Evolutionary conservation across 495 filamentous ascomycete genomes (phyloP).

Genomic region (Penicillium paradoxum): DNA sequence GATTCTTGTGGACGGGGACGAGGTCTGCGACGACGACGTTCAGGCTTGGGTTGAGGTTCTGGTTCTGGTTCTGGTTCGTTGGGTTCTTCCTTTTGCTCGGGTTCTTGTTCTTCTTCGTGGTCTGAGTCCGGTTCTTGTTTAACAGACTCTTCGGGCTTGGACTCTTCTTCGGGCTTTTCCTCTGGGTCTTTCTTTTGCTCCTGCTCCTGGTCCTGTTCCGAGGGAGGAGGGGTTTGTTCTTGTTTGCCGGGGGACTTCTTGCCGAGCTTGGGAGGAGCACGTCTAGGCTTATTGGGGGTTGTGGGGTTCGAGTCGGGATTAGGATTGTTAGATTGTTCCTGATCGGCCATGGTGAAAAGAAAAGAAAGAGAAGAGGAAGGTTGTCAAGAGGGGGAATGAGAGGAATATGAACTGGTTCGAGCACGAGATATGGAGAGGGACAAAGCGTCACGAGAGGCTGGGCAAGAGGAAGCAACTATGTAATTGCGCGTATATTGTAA

Average conservation of each 20-base stretch:
- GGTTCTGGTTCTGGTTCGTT: slow-evolving; percentile 23
- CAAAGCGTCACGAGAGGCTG: slow-evolving; percentile 15
- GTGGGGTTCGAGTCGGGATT: slow-evolving; percentile 18
- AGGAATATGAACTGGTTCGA: slow-evolving; percentile 27
- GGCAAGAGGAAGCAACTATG: slow-evolving; percentile 7
- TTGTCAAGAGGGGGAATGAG: slow-evolving; percentile 5
- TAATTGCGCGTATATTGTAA: slow-evolving; percentile 14
- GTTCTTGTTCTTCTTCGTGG: slow-evolving; percentile 7
- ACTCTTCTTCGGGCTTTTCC: slow-evolving; percentile 7
- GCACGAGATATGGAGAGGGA: slow-evolving; percentile 17
- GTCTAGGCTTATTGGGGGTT: slow-evolving; percentile 27
- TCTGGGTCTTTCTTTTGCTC: slow-evolving; percentile 12
- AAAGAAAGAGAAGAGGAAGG: slow-evolving; percentile 19
- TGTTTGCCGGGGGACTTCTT: slow-evolving; percentile 33
- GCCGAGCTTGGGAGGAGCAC: slow-evolving; percentile 31
- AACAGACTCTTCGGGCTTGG: slow-evolving; percentile 9
- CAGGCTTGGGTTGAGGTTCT: slow-evolving; percentile 23
- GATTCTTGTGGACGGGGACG: slow-evolving; percentile 35
- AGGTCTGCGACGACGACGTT: slow-evolving; percentile 25
- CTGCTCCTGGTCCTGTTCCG: slow-evolving; percentile 22
- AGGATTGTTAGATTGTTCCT: slow-evolving; percentile 22
- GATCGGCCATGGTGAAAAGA: slow-evolving; percentile 38
- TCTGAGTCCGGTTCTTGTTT: slow-evolving; percentile 18
- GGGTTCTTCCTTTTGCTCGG: slow-evolving; percentile 8
- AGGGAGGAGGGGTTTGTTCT: slow-evolving; percentile 30